phyloP scores from a whole-genome alignment of 2,329 filamentous ascomycete species.

The Aspergillus brasiliensis region DNA sequence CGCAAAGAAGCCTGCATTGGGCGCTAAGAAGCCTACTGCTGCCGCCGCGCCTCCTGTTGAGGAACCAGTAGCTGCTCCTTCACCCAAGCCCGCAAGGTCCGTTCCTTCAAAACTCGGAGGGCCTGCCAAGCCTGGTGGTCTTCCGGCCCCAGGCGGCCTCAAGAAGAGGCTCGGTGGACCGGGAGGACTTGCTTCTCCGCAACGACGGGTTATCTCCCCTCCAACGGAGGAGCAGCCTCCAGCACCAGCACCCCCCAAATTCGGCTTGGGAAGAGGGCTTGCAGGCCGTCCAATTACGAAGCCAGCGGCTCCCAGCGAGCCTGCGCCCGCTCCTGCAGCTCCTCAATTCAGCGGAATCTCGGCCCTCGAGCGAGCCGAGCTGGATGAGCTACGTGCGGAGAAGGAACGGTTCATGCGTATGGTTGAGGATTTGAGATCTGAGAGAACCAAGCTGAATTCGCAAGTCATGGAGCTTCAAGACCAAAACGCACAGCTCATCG shows the following conservation, averaged over 20 bases:
- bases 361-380: conserved; percentile 82
- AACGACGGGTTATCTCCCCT: conserved; percentile 48
- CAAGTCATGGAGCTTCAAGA: conserved; percentile 95
- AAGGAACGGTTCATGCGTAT: conserved; percentile 76
- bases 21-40: conserved; percentile 52
- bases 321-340: conserved; percentile 55
- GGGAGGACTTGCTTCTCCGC: conserved; percentile 45
- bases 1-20: conserved; percentile 55
- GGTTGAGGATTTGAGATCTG: conserved; percentile 77
- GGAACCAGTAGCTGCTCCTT: conserved; percentile 54
- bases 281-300: conserved; percentile 84
- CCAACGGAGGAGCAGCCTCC: conserved; percentile 48
- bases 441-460: conserved; percentile 77
- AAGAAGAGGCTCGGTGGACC: conserved; percentile 47
- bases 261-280: conserved; percentile 73
- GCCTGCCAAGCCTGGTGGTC: conserved; percentile 42
- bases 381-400: conserved; percentile 82
- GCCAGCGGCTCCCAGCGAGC: conserved; percentile 53
- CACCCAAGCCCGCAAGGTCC: conserved; percentile 46
- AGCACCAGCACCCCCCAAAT: conserved; percentile 51
- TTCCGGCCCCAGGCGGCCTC: conserved; percentile 45
- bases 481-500: conserved; percentile 93
- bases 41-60: conserved; percentile 56
- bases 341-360: conserved; percentile 67
- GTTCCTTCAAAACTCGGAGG: conserved; percentile 52